Evolutionary conservation across 108 stramenopile species (phyloP).

Genomic region (Hondaea fermentalgiana): DNA sequence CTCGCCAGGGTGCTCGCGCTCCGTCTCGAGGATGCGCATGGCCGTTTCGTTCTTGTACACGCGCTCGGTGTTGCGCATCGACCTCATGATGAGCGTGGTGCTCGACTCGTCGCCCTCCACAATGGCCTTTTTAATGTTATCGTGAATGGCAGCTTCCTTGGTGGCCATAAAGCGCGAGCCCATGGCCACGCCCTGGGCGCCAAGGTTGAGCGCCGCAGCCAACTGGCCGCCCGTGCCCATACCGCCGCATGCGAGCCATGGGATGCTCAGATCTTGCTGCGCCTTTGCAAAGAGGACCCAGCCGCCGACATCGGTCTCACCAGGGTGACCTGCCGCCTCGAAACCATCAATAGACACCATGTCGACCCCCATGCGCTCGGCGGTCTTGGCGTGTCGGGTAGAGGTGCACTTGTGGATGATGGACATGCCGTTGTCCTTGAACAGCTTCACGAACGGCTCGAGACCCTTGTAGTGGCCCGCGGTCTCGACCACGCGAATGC

Average conservation of each 20-base stretch:
- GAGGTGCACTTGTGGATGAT: slow-evolving; percentile 50
- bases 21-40: slow-evolving; percentile 29
- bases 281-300: slow-evolving; percentile 46
- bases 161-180: slow-evolving; percentile 43
- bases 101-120: slow-evolving; percentile 24
- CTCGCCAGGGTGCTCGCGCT: slow-evolving; percentile 30
- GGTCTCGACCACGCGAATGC: not conserved
- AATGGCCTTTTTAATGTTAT: slow-evolving; percentile 37
- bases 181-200: slow-evolving; percentile 39
- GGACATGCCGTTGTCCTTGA: slow-evolving; percentile 35
- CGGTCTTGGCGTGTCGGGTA: slow-evolving; percentile 39
- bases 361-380: slow-evolving; percentile 43
- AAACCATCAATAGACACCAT: slow-evolving; percentile 41
- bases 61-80: slow-evolving; percentile 38
- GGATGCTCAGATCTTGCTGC: slow-evolving; percentile 25
- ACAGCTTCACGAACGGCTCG: slow-evolving; percentile 31
- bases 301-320: slow-evolving; percentile 43
- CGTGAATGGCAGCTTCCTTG: slow-evolving; percentile 32
- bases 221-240: slow-evolving; percentile 34
- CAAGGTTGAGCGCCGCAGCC: slow-evolving; percentile 35
- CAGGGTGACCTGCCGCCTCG: slow-evolving; percentile 50
- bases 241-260: slow-evolving; percentile 38
- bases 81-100: slow-evolving; percentile 40
- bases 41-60: slow-evolving; percentile 40
- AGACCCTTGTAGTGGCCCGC: slow-evolving; percentile 18